phyloP scores from a whole-genome alignment of 129 eudicot genomes.

The Pulicaria dysenterica region DNA sequence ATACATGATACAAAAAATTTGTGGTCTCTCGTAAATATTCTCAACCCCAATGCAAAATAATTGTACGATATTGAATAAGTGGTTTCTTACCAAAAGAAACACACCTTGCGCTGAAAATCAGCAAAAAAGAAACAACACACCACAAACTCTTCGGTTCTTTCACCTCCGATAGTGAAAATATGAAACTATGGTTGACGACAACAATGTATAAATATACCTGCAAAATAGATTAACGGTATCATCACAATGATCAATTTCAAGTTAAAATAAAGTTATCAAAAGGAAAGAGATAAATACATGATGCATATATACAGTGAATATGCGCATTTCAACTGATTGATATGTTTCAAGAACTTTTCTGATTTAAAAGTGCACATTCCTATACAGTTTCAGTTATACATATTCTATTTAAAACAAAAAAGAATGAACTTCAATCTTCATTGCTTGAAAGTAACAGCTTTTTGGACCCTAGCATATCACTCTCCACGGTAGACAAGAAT shows the following conservation, averaged over 20 bases:
- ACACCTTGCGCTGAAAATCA: slow-evolving; percentile 26
- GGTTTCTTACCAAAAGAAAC: slow-evolving; percentile 24
- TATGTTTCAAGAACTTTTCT: not conserved
- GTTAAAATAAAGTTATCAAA: not conserved
- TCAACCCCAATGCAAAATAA: slow-evolving; percentile 9
- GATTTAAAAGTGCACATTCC: slow-evolving; percentile 12
- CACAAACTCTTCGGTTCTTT: slow-evolving; percentile 30
- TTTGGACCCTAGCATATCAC: too few relatives aligned
- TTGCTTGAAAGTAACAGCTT: not conserved
- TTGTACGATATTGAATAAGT: slow-evolving; percentile 19
- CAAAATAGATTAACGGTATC: slow-evolving; percentile 7
- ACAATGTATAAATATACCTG: slow-evolving; percentile 32
- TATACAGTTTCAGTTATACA: not conserved
- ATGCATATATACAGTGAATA: not conserved
- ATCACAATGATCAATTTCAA: not conserved
- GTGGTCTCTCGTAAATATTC: slow-evolving; percentile 9
- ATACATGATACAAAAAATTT: slow-evolving; percentile 5
- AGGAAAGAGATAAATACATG: not conserved
- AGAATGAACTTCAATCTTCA: not conserved
- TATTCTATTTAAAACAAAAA: not conserved
- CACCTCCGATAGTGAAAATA: slow-evolving; percentile 29
- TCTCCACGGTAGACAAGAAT: too few relatives aligned
- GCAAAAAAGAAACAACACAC: slow-evolving; percentile 15
- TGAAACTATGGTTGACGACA: not conserved
- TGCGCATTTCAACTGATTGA: not conserved